These are phyloP conservation scores for Chlamydomonas schloesseri DNA, from an alignment of 139 green algal genomes.

Conservation along the genomic window DNA sequence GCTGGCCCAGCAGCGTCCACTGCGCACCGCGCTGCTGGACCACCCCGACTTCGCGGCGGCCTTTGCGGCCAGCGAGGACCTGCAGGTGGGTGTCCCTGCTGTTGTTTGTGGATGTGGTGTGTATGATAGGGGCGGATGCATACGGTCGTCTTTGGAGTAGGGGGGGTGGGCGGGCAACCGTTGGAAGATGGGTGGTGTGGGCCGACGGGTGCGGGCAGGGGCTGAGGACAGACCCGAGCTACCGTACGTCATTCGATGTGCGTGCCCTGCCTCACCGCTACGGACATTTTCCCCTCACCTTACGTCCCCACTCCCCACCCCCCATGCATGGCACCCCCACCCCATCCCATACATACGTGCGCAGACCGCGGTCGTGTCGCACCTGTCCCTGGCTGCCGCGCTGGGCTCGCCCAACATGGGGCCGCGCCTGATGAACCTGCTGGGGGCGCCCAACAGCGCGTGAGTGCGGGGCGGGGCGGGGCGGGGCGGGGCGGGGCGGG, in stretches of 20 bases:
- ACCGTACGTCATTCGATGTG: too few species aligned
- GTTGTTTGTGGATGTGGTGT: too few species aligned
- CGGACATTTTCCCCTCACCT: too few species aligned
- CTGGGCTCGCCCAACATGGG: neutral
- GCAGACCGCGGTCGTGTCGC: neutral
- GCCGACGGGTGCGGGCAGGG: too few species aligned
- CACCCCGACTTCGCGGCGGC: neutral
- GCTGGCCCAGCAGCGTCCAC: neutral
- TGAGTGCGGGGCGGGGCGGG: neutral
- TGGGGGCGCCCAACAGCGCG: neutral
- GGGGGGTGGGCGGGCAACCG: too few species aligned
- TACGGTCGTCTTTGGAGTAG: too few species aligned
- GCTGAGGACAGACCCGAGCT: too few species aligned
- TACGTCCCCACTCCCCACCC: neutral
- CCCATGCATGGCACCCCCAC: too few species aligned
- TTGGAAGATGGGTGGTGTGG: too few species aligned
- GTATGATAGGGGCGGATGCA: too few species aligned
- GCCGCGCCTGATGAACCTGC: neutral
- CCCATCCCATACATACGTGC: neutral
- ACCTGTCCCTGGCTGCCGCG: neutral
- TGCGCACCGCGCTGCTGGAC: neutral
- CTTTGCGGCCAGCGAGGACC: neutral
- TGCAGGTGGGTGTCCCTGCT: slow-evolving; percentile 20
- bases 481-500: too few species aligned
- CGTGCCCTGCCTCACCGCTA: too few species aligned